These are phyloP conservation scores for Penicillium carneum DNA, from an alignment of 2,329 filamentous ascomycete species.

Conservation along the genomic window DNA sequence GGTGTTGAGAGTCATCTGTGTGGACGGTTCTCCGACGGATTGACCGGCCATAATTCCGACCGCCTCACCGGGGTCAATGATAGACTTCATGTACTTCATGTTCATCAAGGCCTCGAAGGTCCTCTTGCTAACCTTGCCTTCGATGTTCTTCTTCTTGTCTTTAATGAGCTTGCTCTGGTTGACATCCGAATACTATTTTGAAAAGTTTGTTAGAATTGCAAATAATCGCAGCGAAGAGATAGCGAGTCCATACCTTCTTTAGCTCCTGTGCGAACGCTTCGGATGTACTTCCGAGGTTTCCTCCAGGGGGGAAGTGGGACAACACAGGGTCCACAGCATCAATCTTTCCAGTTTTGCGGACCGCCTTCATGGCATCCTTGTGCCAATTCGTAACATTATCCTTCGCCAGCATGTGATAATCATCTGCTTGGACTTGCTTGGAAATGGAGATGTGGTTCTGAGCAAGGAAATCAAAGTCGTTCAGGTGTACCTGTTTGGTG, in stretches of 20 bases:
- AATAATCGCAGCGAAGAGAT: not conserved
- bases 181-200: conserved; percentile 73
- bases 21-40: conserved; percentile 95
- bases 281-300: conserved; percentile 83
- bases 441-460: conserved; percentile 84
- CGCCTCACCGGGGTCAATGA: conserved; percentile 93
- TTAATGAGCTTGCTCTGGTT: conserved; percentile 71
- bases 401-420: conserved; percentile 65
- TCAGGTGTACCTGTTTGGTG: conserved; percentile 89
- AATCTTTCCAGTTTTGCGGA: conserved; percentile 73
- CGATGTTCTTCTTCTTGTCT: conserved; percentile 63
- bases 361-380: conserved; percentile 76
- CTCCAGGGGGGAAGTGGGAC: conserved; percentile 75
- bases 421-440: conserved; percentile 73
- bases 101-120: conserved; percentile 84
- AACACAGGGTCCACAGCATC: conserved; percentile 78
- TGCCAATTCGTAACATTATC: conserved; percentile 70
- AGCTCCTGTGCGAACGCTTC: conserved; percentile 80
- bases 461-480: conserved; percentile 87
- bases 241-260: conserved; percentile 58
- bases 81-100: conserved; percentile 88
- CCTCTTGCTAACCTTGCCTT: conserved; percentile 64
- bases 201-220: conserved; percentile 28
- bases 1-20: conserved; percentile 98
- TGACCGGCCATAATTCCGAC: conserved; percentile 96